Percentiles rank a stretch among this genome's conserved stretches.
These are phyloP conservation scores for Yamadazyma kitorensis DNA, from an alignment of 805 yeast genomes.

Conservation along the genomic window DNA sequence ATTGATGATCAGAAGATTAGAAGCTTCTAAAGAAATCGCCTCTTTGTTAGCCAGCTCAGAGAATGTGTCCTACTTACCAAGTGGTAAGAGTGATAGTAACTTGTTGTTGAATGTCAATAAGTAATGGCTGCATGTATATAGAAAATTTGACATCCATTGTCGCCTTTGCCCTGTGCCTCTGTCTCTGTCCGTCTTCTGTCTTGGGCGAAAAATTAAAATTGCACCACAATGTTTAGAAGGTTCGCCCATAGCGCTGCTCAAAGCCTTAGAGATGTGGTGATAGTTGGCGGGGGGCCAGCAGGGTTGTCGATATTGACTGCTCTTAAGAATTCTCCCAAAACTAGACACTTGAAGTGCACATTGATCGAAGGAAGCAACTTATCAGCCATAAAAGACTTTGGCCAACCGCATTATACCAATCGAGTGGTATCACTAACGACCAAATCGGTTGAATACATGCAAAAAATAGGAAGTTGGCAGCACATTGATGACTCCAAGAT, in stretches of 20 bases:
- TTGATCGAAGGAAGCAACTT: conserved; percentile 74
- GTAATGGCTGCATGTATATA: too few relatives aligned
- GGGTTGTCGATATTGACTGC: conserved; percentile 87
- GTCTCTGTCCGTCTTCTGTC: too few relatives aligned
- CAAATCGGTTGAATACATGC: conserved; percentile 62
- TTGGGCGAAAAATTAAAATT: too few relatives aligned
- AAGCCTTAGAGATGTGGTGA: conserved; percentile 61
- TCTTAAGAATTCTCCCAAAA: conserved; percentile 61
- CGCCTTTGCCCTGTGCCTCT: too few relatives aligned
- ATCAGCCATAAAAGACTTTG: conserved; percentile 48
- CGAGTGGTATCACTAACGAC: conserved; percentile 88
- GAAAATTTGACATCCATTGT: too few relatives aligned
- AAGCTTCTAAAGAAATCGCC: conserved; percentile 96
- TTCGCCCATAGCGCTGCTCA: conserved; percentile 7
- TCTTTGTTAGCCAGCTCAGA: conserved; percentile 76
- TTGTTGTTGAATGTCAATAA: conserved; percentile 66
- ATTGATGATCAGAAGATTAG: conserved; percentile 88
- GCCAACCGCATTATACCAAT: conserved; percentile 63
- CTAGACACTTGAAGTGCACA: conserved; percentile 58
- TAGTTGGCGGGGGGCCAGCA: conserved; percentile 98
- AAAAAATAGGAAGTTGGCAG: conserved; percentile 74
- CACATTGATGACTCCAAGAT: conserved; percentile 66
- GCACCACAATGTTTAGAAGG: conserved; percentile 6
- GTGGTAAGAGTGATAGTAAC: conserved; percentile 47
- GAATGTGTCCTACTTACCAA: conserved; percentile 87